Evolutionary conservation across 2,329 filamentous ascomycete species (phyloP), one percentile per base, ranked within the genome.

Genomic region (Boeremia exigua): DNA sequence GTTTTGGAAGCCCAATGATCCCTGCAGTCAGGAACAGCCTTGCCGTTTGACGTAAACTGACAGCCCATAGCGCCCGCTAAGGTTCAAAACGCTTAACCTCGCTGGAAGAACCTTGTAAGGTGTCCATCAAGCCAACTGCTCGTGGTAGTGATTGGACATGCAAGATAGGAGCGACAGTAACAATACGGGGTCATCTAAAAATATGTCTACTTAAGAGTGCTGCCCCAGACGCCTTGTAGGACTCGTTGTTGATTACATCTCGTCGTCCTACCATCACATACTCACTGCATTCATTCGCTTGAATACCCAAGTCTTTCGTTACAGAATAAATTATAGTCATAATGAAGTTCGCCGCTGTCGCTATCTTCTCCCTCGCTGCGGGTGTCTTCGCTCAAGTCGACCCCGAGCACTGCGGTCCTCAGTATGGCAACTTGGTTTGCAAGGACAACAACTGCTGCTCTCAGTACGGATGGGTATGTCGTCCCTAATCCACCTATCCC

Each of bases 401-500:
- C 44, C 54, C 54, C 37, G 66, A 62, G 49, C 73, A 75, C 52
- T 77, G 75, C 57, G 74, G 75, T 8, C 72, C 74, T 11, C 30
- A 66, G 29, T 71, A 73, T 52, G 58, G 60, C 40, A 72, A 74
- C 32, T 58, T 69, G 36, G 59, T 69, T 27, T 77, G 74, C 61
- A 72, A 65, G 37, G 55, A 62, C 9, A 66, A 62, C 40, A 69
- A 71, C 56, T 77, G 74, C 67, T 77, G 74, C 75, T 72, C 68
- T 44, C 69, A 71, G 54, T 71, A 75, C 48, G 72, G 70, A 60
- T 73, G 70, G 65, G 68, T 71, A 63, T 17, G 63, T 60, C 32
- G 9, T 33, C 17, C 25, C 19, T n/a, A 4, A 14, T 29, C 14
- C 25, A 15, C 5, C 38, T 15, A 8, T 15, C 25, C 23, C 9